Evolutionary conservation across 2,329 filamentous ascomycete species (phyloP).

Genomic region (Whalleya microplaca): DNA sequence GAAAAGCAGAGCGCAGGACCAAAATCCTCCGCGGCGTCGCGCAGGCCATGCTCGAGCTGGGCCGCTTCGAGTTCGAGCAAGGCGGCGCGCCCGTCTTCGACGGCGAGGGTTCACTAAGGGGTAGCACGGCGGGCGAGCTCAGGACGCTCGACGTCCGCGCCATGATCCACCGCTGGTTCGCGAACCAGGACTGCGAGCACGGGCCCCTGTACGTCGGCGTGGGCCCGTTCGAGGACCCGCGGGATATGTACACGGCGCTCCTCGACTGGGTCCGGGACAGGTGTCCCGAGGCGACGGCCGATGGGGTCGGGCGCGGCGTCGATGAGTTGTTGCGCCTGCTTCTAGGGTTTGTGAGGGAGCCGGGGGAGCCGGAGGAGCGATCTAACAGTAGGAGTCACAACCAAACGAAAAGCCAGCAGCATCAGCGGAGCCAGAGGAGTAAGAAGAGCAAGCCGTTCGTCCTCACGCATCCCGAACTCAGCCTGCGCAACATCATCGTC

Average conservation of each 20-base stretch:
- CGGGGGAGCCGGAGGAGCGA: neutral
- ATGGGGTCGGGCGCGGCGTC: constrained; percentile 18
- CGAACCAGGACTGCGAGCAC: constrained; percentile 17
- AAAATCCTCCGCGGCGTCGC: constrained; percentile 26
- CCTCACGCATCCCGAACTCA: constrained; percentile 29
- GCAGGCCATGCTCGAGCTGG: constrained; percentile 25
- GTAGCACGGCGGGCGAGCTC: constrained; percentile 13
- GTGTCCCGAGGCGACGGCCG: neutral
- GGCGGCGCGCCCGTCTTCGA: constrained; percentile 29
- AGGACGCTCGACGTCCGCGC: constrained; percentile 25
- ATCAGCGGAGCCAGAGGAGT: neutral
- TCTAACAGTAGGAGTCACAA: neutral
- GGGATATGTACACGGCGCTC: constrained; percentile 22
- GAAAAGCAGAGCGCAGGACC: neutral
- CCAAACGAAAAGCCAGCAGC: neutral
- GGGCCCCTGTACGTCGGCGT: constrained; percentile 18
- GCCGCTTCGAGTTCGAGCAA: constrained; percentile 22
- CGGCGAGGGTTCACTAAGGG: constrained; percentile 5
- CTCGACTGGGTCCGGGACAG: constrained; percentile 20
- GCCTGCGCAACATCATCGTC: constrained; percentile 31
- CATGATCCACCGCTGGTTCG: constrained; percentile 31
- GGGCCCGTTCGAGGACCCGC: constrained; percentile 18
- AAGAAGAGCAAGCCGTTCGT: constrained; percentile 24
- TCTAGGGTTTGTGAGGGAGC: constrained; percentile 25
- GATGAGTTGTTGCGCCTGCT: constrained; percentile 27